Base-by-base conservation (phyloP, 1,284 basidiomycete species). In the Ustilago crameri region DNA sequence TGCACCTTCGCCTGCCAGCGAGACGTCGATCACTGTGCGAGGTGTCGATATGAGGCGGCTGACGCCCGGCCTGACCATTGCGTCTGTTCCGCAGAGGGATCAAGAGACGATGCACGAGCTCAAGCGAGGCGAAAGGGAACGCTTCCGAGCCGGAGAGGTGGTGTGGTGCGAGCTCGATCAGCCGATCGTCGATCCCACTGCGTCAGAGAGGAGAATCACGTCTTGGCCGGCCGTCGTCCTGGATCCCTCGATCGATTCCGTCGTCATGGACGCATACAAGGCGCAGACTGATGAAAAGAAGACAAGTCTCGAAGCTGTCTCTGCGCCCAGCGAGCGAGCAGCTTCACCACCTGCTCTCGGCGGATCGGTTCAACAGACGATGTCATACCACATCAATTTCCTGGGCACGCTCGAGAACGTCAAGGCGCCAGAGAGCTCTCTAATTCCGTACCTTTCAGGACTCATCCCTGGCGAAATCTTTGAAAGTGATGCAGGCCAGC, bases 71-170 rank as follows among this genome's bases (percentile, higher is more conserved):
- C 38, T 68, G 23, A 42, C 51, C 18, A 63, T 63, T 23, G 49
- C 62, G 2, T 75, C 72, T 17, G 69, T 63, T 4, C 60, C 63
- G 26, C 54, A 66, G 35, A 57, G 74, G 15, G 70, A 70, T 26
- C 47, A 50, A 17, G 74, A 76, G 51, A 41, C 54, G 18, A 62
- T 70, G 65, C 53, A 64, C 27, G 44, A 63, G 22, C 34, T 55
- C 30, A 53, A 60, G 26, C 53, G 48, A 9, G 70, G 73, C 17
- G 51, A 75, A 23, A 61, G 58, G 43, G 75, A 78, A 42, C 62
- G 75, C 15, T 75, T 61, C 57, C 51, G 75, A 2, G 44, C 68
- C 1, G 74, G 74, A 17, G 75, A 78, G 50, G 43, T 76, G 30
- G 73, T 59, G 0, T 76, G 66, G 65, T 62, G 56, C 51, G 27